phyloP scores from a whole-genome alignment of 2,329 filamentous ascomycete species.

The Phoma sp. region DNA sequence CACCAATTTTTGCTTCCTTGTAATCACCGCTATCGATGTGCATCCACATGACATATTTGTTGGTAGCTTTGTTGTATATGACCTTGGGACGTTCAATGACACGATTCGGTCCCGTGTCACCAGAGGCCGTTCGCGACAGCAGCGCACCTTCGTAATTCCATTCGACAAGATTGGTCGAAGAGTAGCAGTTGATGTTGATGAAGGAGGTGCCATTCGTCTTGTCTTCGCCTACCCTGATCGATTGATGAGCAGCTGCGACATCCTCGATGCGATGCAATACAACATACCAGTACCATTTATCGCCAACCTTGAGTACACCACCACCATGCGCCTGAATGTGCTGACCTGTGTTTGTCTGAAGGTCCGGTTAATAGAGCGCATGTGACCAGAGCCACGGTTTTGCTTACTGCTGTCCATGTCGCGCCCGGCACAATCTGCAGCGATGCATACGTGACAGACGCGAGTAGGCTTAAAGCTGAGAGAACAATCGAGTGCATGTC shows the following conservation, averaged over 20 bases:
- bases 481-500: slow-evolving; percentile 29
- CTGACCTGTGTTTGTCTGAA: slow-evolving; percentile 52
- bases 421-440: slow-evolving; percentile 48
- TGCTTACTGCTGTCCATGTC: slow-evolving; percentile 47
- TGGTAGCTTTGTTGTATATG: slow-evolving; percentile 68
- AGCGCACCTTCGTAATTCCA: slow-evolving; percentile 68
- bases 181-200: slow-evolving; percentile 72
- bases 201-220: slow-evolving; percentile 68
- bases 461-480: slow-evolving; percentile 21
- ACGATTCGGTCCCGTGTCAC: slow-evolving; percentile 65
- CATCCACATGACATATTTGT: slow-evolving; percentile 71
- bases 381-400: too few relatives aligned
- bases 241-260: too few relatives aligned
- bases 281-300: slow-evolving; percentile 62
- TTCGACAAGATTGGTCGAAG: slow-evolving; percentile 65
- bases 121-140: slow-evolving; percentile 59
- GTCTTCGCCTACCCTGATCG: slow-evolving; percentile 67
- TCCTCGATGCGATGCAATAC: neutral
- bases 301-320: slow-evolving; percentile 64
- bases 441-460: slow-evolving; percentile 33
- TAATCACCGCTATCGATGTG: slow-evolving; percentile 70
- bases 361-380: slow-evolving; percentile 5
- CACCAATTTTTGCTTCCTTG: slow-evolving; percentile 67
- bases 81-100: slow-evolving; percentile 73
- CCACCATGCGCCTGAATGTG: slow-evolving; percentile 72